Conservation (phyloP, 148 eudicot species). For the Rhododendron molle region DNA sequence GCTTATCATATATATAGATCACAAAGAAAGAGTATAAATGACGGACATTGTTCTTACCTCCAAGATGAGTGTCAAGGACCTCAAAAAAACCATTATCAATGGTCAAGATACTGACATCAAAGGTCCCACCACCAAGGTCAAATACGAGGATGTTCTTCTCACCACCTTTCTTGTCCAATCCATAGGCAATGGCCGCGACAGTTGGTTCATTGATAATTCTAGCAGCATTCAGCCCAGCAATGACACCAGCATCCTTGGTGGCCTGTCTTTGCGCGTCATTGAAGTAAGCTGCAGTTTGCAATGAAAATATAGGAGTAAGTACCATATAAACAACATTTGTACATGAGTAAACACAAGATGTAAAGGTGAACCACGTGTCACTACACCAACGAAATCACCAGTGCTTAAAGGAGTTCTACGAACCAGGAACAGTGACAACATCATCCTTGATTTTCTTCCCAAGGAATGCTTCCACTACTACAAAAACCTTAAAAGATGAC, state of each 20-base stretch:
- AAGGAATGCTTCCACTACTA: slow-evolving; percentile 40
- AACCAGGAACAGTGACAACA: slow-evolving; percentile 41
- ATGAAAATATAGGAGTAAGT: background rate
- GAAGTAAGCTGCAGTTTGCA: slow-evolving; percentile 28
- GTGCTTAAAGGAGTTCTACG: background rate
- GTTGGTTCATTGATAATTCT: slow-evolving; percentile 42
- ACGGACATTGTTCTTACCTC: slow-evolving; percentile 19
- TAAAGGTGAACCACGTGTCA: background rate
- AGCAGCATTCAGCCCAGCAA: slow-evolving; percentile 38
- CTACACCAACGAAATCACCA: background rate
- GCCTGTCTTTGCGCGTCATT: slow-evolving; percentile 42
- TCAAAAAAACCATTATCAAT: slow-evolving; percentile 35
- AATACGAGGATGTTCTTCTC: slow-evolving; percentile 38
- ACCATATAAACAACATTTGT: background rate
- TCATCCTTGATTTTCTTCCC: slow-evolving; percentile 40
- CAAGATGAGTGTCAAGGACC: slow-evolving; percentile 36
- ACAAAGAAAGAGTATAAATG: background rate
- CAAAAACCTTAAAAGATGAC: too few species aligned
- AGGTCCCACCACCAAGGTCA: slow-evolving; percentile 42
- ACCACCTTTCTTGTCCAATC: slow-evolving; percentile 38
- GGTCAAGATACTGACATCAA: slow-evolving; percentile 38
- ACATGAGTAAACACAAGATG: background rate
- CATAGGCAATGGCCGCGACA: slow-evolving; percentile 41
- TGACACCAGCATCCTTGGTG: slow-evolving; percentile 42
- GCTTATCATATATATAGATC: background rate